Conservation (phyloP, 2,329 filamentous ascomycete species). For the Emmonsiellopsis sp. region DNA sequence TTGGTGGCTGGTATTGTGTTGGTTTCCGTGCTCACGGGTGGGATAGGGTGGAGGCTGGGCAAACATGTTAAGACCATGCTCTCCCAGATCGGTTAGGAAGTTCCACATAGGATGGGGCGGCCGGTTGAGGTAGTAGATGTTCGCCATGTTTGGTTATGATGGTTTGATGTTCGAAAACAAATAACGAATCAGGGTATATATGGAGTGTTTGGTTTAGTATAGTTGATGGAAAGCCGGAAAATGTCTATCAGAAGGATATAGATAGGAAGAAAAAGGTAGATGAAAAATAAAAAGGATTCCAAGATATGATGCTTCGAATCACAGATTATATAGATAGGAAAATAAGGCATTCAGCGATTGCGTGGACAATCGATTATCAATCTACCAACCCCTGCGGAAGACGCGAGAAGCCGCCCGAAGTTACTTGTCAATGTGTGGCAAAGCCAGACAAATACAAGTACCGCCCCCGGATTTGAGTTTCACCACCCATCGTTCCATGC, state of each 20-base stretch:
- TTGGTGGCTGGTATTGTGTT: background rate
- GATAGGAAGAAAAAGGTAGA: background rate
- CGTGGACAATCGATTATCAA: background rate
- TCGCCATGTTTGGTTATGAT: slow-evolving; percentile 37
- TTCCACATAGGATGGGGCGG: slow-evolving; percentile 47
- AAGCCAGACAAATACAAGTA: background rate
- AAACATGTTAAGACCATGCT: slow-evolving; percentile 35
- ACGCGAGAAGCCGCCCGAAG: background rate
- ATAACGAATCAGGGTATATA: background rate
- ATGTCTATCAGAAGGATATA: background rate
- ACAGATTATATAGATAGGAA: background rate
- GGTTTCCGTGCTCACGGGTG: slow-evolving; percentile 16
- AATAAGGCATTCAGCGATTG: background rate
- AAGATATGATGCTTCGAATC: background rate
- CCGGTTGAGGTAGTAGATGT: slow-evolving; percentile 43
- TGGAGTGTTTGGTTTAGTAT: too few species aligned
- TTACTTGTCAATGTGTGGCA: background rate
- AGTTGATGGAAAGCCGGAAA: too few species aligned
- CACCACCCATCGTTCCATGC: background rate
- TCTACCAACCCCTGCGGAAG: background rate
- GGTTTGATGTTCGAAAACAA: background rate
- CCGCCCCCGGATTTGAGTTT: background rate
- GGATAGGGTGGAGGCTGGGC: slow-evolving; percentile 19
- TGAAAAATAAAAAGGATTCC: background rate
- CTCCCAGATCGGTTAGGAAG: slow-evolving; percentile 43